Evolutionary conservation across 192 early-diverging fungal species (phyloP), one percentile per base, ranked within the genome.

Genomic region (Coemansia reversa): DNA sequence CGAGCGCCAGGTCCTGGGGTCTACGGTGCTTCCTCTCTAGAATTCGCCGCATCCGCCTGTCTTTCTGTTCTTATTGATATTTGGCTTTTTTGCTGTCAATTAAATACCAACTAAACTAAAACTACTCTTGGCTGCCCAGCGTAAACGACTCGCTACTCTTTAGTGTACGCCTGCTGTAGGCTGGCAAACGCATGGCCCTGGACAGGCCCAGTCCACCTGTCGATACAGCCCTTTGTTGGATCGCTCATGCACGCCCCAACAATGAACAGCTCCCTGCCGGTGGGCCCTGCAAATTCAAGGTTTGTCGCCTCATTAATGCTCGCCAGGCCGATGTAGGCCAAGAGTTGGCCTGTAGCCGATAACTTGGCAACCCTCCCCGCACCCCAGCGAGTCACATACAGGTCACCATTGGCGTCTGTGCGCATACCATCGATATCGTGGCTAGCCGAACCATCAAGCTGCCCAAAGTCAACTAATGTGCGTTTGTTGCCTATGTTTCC

Each of bases 341-440:
- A 27, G 25, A 84, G 59, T 20, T 59, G 19, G 1, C 80, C 75
- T 0, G 47, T 57, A 0, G 83, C 76, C 14, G 71, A 66, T 18
- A 85, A 59, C 70, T 72, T 78, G 32, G 69, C 82, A 4, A 85
- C 63, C 56, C 79, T 62, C 30, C 83, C 80, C 2, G 55, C 58
- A 16, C 83, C 83, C 62, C 78, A 76, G 45, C 83, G 72, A 23
- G 79, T 67, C 8, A 85, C 84, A n/a, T 75, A 84, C n/a, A 85
- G 76, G 55, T 82, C 82, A 7, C 84, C 84, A 7, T 51, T 9
- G 20, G 32, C 64, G 29, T 85, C 84, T n/a, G 65, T 50, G 27
- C 84, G 74, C 67, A 85, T 85, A 32, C 84, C 84, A 42, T 85
- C 84, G 45, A 85, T 60, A 45, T 85, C 84, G 48, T 54, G 63